phyloP scores from a whole-genome alignment of 1,139 yeast species.

The Geotrichum klebahnii region DNA sequence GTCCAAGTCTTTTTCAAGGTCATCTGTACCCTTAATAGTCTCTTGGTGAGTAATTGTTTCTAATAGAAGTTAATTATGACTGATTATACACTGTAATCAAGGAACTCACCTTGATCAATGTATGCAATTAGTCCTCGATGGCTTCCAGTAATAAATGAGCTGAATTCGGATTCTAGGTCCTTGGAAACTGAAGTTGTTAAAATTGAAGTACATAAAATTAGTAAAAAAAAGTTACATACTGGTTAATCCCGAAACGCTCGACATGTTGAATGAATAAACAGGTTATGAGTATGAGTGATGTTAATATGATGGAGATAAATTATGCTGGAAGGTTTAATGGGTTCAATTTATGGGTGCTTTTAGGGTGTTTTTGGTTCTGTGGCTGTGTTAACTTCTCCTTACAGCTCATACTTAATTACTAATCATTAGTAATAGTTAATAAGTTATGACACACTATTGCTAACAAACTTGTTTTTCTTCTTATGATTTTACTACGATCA shows the following conservation, averaged over 20 bases:
- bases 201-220: neutral
- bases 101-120: constrained; percentile 27
- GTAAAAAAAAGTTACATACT: constrained; percentile 9
- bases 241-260: constrained; percentile 9
- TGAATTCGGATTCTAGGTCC: constrained; percentile 16
- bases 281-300: no score
- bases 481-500: neutral
- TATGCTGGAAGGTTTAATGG: no score
- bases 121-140: constrained; percentile 33
- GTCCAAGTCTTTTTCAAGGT: constrained; percentile 42
- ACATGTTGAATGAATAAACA: no score
- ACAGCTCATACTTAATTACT: no score
- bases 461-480: neutral
- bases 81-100: no score
- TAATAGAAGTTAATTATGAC: no score
- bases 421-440: neutral
- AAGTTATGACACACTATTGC: neutral
- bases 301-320: neutral
- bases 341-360: no score
- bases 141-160: neutral
- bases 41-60: constrained; percentile 39
- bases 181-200: constrained; percentile 8
- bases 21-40: constrained; percentile 32
- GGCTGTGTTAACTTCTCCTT: no score
- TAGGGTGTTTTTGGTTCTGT: no score